These are phyloP conservation scores for Teunomyces barrocoloradensis DNA, from an alignment of 805 yeast genomes.

Conservation along the genomic window DNA sequence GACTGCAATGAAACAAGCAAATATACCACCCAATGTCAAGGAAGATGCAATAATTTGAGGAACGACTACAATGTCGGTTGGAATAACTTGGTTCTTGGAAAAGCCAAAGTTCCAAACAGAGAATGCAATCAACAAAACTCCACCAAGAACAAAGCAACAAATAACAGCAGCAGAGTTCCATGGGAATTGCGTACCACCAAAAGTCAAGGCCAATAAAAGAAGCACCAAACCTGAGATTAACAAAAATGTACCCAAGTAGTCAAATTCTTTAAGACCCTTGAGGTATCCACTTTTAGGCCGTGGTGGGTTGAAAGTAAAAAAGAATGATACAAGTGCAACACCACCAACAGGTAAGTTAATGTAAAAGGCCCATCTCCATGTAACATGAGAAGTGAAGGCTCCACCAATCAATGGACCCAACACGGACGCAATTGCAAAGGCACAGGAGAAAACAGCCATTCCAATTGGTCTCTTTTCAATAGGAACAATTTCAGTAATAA, in stretches of 20 bases:
- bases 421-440: slow-evolving; percentile 22
- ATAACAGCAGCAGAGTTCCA: slow-evolving; percentile 25
- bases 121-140: slow-evolving; percentile 13
- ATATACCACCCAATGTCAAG: slow-evolving; percentile 12
- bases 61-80: slow-evolving; percentile 13
- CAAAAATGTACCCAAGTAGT: slow-evolving; percentile 19
- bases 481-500: slow-evolving; percentile 30
- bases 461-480: slow-evolving; percentile 25
- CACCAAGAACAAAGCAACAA: slow-evolving; percentile 21
- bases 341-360: slow-evolving; percentile 26
- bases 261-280: slow-evolving; percentile 14
- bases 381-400: slow-evolving; percentile 21
- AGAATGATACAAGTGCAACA: slow-evolving; percentile 15
- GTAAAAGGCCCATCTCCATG: slow-evolving; percentile 29
- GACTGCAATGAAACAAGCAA: slow-evolving; percentile 18
- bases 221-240: slow-evolving; percentile 19
- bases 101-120: slow-evolving; percentile 17
- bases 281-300: background rate
- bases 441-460: slow-evolving; percentile 18
- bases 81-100: slow-evolving; percentile 18
- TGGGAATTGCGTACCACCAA: slow-evolving; percentile 17
- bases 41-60: slow-evolving; percentile 14
- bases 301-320: slow-evolving; percentile 20
- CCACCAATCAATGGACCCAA: slow-evolving; percentile 26
- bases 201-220: slow-evolving; percentile 21